These are phyloP conservation scores for grape (Vitis vinifera) DNA, from an alignment of 164 flowering plant genomes.

Conservation along the genomic window DNA sequence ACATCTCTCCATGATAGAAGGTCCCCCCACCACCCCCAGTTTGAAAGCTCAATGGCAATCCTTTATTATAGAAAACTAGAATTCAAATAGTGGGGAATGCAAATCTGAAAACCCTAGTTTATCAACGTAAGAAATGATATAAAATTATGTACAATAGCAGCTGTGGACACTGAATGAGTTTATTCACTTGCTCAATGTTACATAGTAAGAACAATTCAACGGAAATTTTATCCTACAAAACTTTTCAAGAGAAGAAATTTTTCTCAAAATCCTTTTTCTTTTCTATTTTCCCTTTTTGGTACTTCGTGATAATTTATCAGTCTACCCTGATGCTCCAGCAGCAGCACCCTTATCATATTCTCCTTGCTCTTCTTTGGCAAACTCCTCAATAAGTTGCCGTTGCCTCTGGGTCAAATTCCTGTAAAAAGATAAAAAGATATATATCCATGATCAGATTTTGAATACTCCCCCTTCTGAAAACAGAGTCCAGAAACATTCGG, in stretches of 20 bases:
- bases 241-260: neutral
- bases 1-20: too few species aligned
- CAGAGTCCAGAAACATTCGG: too few species aligned
- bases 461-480: neutral
- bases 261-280: neutral
- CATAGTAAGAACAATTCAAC: neutral
- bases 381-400: constrained; percentile 78
- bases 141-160: too few species aligned
- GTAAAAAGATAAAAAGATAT: constrained; percentile 10
- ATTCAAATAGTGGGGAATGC: too few species aligned
- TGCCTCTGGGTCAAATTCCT: constrained; percentile 84
- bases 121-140: too few species aligned
- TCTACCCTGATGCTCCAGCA: constrained; percentile 59
- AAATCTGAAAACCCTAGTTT: too few species aligned
- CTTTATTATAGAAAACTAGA: too few species aligned
- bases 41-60: too few species aligned
- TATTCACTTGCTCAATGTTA: too few species aligned
- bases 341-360: constrained; percentile 59
- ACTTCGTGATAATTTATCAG: too few species aligned
- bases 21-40: too few species aligned
- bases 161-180: neutral
- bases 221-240: constrained; percentile 18
- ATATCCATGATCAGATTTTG: neutral
- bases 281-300: neutral
- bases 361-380: constrained; percentile 82